phyloP scores from a whole-genome alignment of 805 yeast genomes.

The Candida nanaspora region DNA sequence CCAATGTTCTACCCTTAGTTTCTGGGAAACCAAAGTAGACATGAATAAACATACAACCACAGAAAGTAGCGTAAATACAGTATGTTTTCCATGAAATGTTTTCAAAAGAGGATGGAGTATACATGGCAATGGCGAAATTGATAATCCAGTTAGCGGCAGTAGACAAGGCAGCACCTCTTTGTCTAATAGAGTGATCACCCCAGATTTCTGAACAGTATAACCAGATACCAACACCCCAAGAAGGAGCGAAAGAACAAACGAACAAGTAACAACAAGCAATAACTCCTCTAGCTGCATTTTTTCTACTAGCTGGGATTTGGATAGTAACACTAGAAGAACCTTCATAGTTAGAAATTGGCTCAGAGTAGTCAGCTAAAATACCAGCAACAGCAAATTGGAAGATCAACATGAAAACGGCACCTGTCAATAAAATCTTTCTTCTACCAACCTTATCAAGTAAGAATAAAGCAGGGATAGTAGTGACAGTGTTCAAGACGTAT shows the following conservation, averaged over 20 bases:
- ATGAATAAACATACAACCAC: conserved; percentile 38
- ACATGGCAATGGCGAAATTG: conserved; percentile 57
- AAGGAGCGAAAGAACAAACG: conserved; percentile 33
- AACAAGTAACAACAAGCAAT: conserved; percentile 40
- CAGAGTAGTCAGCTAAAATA: conserved; percentile 33
- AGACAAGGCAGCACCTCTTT: conserved; percentile 43
- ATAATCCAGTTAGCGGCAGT: conserved; percentile 66
- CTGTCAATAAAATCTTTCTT: conserved; percentile 46
- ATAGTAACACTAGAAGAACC: conserved; percentile 25
- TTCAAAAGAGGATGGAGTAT: conserved; percentile 43
- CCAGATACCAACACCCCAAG: conserved; percentile 39
- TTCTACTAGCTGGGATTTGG: conserved; percentile 27
- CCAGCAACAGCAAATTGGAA: conserved; percentile 31
- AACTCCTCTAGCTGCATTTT: conserved; percentile 33
- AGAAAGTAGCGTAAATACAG: conserved; percentile 42
- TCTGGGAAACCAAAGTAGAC: conserved; percentile 25
- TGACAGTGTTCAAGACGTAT: conserved; percentile 44
- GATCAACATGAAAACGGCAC: conserved; percentile 32
- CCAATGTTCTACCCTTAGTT: conserved; percentile 29
- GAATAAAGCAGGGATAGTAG: conserved; percentile 51
- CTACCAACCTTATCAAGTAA: conserved; percentile 62
- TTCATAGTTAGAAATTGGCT: conserved; percentile 21
- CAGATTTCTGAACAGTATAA: conserved; percentile 5
- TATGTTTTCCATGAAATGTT: conserved; percentile 51
- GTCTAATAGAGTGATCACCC: conserved; percentile 1